phyloP scores from a whole-genome alignment of 1,284 basidiomycete species.

The Trametes pubescens region DNA sequence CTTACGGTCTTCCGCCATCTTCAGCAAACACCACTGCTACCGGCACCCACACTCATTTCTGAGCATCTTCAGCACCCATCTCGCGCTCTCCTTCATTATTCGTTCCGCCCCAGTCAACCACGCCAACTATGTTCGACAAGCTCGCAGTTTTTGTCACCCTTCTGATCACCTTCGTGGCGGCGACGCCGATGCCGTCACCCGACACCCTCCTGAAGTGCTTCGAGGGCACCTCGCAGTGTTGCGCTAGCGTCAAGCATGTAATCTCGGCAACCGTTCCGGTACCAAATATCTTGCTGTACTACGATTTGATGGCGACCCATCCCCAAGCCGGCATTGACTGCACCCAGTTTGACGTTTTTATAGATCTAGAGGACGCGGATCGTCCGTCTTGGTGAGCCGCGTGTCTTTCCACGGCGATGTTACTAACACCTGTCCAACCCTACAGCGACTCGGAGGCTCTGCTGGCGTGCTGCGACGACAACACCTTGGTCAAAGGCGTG shows the following conservation, averaged over 20 bases:
- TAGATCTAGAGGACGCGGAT: background rate
- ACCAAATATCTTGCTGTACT: too few relatives aligned
- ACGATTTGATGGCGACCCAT: background rate
- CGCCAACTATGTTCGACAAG: slow-evolving; percentile 14
- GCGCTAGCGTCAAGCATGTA: background rate
- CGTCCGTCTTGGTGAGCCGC: slow-evolving; percentile 9
- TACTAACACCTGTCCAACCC: too few relatives aligned
- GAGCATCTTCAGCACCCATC: background rate
- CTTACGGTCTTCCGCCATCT: background rate
- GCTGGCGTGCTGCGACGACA: slow-evolving; percentile 27
- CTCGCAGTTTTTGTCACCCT: slow-evolving; percentile 9
- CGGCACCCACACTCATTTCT: slow-evolving; percentile 3
- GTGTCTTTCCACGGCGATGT: background rate
- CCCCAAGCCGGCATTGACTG: slow-evolving; percentile 27
- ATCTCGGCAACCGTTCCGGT: too few relatives aligned
- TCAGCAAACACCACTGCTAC: slow-evolving; percentile 18
- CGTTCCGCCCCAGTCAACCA: background rate
- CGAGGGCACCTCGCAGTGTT: slow-evolving; percentile 17
- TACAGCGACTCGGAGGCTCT: slow-evolving; percentile 11
- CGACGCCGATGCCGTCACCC: background rate
- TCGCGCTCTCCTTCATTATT: background rate
- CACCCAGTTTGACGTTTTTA: slow-evolving; percentile 12
- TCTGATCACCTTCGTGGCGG: slow-evolving; percentile 13
- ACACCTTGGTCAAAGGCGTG: background rate
- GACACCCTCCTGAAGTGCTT: slow-evolving; percentile 5